Evolutionary conservation across 148 eudicot genomes (phyloP), one percentile per base, ranked within the genome.

Genomic region (Camellia granthamiana): DNA sequence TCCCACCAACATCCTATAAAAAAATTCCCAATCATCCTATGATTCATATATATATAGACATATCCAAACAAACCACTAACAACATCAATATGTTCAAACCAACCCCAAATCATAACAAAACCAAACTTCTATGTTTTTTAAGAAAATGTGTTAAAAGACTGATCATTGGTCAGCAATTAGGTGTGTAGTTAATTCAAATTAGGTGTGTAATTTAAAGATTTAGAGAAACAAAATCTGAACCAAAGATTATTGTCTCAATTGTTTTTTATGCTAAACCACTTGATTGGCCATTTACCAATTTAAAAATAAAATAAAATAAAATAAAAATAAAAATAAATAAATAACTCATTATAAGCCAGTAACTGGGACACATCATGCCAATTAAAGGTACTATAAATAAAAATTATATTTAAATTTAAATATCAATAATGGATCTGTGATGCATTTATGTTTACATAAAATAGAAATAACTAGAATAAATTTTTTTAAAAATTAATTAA

Each of bases 1-100:
- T 78, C 91, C 90, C 77, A 91, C 92, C 44, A 88, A 84, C 95
- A 91, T 91, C 88, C 91, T 91, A 59, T 67, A 13, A 67, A 38
- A 38, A 0, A 4, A 30, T 56, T 30, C 49, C 62, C 60, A 38
- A 66, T 30, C 30, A 30, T 30, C 30, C 30, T 30, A 30, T 30
- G 30, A 30, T 30, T 30, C 0, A 30, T 30, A 30, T 30, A 30
- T 30, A 30, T 30, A 30, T 30, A 30, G 30, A 30, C 30, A 30
- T 30, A 30, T 30, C 30, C 30, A 30, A 30, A 12, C 71, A 67
- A 23, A 46, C 7, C 44, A 5, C 16, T 0, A 51, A 72, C n/a
- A 47, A 30, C 64, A 30, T 30, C 71, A 55, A 58, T 69, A 66
- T 18, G 46, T 44, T 61, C 16, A 56, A 62, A 41, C 60, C 23